Evolutionary conservation across 2,329 filamentous ascomycete genomes (phyloP).

Genomic region (Xylaria sp.): DNA sequence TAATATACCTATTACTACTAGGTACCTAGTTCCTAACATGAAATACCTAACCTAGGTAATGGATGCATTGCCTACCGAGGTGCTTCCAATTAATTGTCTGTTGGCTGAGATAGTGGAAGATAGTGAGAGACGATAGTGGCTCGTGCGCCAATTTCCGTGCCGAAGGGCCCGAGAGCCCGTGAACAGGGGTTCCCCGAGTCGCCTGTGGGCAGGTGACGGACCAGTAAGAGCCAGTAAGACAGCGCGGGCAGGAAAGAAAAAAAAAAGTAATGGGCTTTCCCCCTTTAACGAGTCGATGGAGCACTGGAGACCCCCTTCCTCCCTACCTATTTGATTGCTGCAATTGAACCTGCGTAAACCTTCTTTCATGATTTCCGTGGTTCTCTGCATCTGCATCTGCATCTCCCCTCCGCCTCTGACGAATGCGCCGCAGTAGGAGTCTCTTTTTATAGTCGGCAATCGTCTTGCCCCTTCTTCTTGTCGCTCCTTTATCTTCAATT

Average conservation of each 20-base stretch:
- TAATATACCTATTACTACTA: no score
- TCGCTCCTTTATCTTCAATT: constrained; percentile 56
- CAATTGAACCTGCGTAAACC: constrained; percentile 39
- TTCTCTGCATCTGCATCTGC: constrained; percentile 39
- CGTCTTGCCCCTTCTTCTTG: constrained; percentile 45
- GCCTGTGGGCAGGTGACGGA: constrained; percentile 19
- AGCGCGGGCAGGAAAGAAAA: not conserved
- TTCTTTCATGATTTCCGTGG: constrained; percentile 41
- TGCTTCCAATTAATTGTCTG: not conserved
- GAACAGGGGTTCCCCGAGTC: constrained; percentile 29
- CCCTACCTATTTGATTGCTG: constrained; percentile 20
- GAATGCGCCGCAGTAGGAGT: constrained; percentile 37
- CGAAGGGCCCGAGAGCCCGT: constrained; percentile 37
- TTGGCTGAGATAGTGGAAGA: constrained; percentile 11
- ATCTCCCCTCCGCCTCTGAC: not conserved
- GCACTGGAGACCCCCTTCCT: constrained; percentile 26
- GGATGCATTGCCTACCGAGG: no score
- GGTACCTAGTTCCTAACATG: no score
- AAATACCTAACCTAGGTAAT: no score
- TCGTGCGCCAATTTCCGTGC: constrained; percentile 36
- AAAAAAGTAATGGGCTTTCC: constrained; percentile 33
- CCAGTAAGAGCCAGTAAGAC: constrained; percentile 6
- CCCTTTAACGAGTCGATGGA: constrained; percentile 31
- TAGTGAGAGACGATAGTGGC: constrained; percentile 8
- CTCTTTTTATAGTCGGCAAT: constrained; percentile 39